Conservation (phyloP, 2,329 filamentous ascomycete genomes). For the Lachnellula subtilissima region DNA sequence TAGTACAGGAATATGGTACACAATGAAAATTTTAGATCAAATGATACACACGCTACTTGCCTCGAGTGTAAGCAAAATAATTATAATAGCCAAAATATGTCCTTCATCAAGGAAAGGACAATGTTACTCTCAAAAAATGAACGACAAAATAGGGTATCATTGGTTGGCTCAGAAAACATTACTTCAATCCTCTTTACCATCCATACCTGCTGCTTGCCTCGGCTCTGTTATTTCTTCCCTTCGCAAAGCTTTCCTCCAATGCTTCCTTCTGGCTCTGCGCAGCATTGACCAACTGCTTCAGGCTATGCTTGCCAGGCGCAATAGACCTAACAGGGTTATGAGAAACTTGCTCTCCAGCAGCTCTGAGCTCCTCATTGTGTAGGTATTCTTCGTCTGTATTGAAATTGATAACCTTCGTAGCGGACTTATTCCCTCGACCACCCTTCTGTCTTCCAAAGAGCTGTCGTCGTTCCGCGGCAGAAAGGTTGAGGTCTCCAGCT, state of each 20-base stretch:
- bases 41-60: neutral
- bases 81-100: neutral
- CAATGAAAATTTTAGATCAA: no score
- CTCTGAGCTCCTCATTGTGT: constrained; percentile 73
- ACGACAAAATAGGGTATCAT: constrained; percentile 12
- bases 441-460: constrained; percentile 68
- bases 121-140: neutral
- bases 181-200: constrained; percentile 47
- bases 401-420: constrained; percentile 73
- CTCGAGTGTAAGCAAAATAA: neutral
- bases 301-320: constrained; percentile 81
- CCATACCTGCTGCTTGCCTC: constrained; percentile 82
- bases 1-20: no score
- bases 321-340: constrained; percentile 81
- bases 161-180: neutral
- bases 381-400: constrained; percentile 84
- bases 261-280: constrained; percentile 80
- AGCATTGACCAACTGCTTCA: constrained; percentile 81
- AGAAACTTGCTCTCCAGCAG: constrained; percentile 61
- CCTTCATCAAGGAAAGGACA: neutral
- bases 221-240: constrained; percentile 70
- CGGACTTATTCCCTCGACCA: constrained; percentile 37
- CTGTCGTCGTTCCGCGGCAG: constrained; percentile 70
- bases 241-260: constrained; percentile 85
- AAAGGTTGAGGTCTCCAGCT: constrained; percentile 73